These are phyloP conservation scores for Larix kaempferi DNA, from an alignment of 75 land plant species.

Conservation along the genomic window DNA sequence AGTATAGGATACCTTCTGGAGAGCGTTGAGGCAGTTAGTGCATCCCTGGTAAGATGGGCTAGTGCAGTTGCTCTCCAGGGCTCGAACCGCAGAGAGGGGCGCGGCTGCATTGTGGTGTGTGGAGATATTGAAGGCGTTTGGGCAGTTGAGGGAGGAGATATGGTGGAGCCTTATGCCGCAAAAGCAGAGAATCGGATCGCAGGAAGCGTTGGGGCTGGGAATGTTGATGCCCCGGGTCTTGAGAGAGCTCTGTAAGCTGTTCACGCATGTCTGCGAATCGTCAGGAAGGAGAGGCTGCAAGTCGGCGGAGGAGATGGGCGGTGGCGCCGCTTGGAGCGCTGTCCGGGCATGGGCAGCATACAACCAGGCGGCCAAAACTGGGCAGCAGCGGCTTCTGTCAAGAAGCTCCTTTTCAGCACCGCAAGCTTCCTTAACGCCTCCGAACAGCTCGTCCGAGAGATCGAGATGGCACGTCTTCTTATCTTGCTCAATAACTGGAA, in stretches of 20 bases:
- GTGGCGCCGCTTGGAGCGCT: slow-evolving; percentile 30
- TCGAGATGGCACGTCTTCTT: slow-evolving; percentile 47
- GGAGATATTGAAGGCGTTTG: slow-evolving; percentile 44
- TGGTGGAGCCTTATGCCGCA: slow-evolving; percentile 73
- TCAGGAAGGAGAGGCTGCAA: slow-evolving; percentile 51
- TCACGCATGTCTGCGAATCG: slow-evolving; percentile 67
- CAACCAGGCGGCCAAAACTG: slow-evolving; percentile 83
- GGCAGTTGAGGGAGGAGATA: slow-evolving; percentile 51
- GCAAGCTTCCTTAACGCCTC: slow-evolving; percentile 68
- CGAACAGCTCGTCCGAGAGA: slow-evolving; percentile 63
- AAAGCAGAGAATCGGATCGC: slow-evolving; percentile 72
- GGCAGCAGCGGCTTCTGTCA: slow-evolving; percentile 74
- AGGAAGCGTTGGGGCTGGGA: slow-evolving; percentile 52
- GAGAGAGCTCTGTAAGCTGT: slow-evolving; percentile 53
- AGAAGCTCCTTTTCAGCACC: slow-evolving; percentile 16
- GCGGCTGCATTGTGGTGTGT: slow-evolving; percentile 6
- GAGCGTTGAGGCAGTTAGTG: slow-evolving; percentile 55
- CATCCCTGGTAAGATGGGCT: slow-evolving; percentile 67
- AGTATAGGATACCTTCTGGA: too few relatives aligned
- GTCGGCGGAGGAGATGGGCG: background rate
- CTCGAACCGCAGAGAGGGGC: slow-evolving; percentile 38
- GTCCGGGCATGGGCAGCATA: slow-evolving; percentile 63
- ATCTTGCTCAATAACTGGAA: slow-evolving; percentile 37
- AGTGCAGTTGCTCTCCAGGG: slow-evolving; percentile 44
- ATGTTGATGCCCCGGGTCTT: slow-evolving; percentile 33